phyloP scores from a whole-genome alignment of 345 rosid species.

The Orychophragmus violaceus region DNA sequence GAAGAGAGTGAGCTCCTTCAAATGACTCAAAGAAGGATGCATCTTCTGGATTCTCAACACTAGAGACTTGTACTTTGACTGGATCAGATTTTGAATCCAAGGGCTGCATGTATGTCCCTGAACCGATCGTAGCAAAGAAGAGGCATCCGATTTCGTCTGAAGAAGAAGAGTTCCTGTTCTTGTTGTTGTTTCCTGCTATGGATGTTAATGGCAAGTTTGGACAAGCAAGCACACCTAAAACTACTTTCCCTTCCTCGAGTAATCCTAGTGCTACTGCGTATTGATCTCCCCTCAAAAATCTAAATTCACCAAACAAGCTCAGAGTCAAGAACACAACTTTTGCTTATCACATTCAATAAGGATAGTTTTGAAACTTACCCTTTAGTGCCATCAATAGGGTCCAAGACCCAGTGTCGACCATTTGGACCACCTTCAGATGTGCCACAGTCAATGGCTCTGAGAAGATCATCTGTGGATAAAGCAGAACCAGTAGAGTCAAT shows the following conservation, averaged over 20 bases:
- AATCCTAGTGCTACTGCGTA: slow-evolving; percentile 88
- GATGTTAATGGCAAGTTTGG: slow-evolving; percentile 82
- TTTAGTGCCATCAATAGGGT: slow-evolving; percentile 98
- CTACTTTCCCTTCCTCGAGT: slow-evolving; percentile 89
- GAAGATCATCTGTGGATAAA: slow-evolving; percentile 61
- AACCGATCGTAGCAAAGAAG: slow-evolving; percentile 65
- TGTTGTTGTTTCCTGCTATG: slow-evolving; percentile 31
- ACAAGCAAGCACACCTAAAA: slow-evolving; percentile 88
- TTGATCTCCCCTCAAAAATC: slow-evolving; percentile 89
- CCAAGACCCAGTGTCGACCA: slow-evolving; percentile 97
- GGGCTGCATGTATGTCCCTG: slow-evolving; percentile 81
- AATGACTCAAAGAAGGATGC: slow-evolving; percentile 91
- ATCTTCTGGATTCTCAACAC: slow-evolving; percentile 67
- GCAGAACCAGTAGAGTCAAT: slow-evolving; percentile 60
- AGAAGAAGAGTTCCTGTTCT: slow-evolving; percentile 22
- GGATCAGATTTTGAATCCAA: slow-evolving; percentile 49
- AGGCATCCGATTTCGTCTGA: slow-evolving; percentile 61
- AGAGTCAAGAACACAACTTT: background rate
- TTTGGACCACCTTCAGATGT: slow-evolving; percentile 83
- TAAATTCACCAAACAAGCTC: slow-evolving; percentile 18
- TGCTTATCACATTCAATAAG: too few species aligned
- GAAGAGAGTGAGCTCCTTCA: slow-evolving; percentile 81
- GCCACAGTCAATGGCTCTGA: slow-evolving; percentile 70
- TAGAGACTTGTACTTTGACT: slow-evolving; percentile 65
- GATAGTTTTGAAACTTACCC: slow-evolving; percentile 48